A percentile compares a stretch with the other conserved stretches of the same genome.
These are phyloP conservation scores for Phoma sp. DNA, from an alignment of 2,329 filamentous ascomycete species.

Conservation along the genomic window DNA sequence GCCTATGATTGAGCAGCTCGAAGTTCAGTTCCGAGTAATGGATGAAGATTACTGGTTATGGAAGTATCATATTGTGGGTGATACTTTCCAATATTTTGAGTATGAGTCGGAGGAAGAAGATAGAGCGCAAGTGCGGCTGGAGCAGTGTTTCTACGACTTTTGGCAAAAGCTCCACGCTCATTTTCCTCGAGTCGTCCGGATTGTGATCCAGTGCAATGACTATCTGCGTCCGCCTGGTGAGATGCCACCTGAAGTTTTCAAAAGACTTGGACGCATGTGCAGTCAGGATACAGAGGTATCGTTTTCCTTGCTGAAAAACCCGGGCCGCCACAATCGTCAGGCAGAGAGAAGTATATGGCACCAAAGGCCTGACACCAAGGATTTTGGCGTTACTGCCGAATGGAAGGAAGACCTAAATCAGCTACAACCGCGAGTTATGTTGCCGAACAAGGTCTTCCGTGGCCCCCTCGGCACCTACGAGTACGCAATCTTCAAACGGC, in stretches of 20 bases:
- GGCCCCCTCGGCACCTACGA: conserved; percentile 2
- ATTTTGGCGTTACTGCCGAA: neutral
- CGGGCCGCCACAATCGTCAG: neutral
- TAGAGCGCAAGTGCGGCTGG: neutral
- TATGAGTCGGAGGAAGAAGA: too few species aligned
- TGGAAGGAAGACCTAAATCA: neutral
- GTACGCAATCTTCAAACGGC: neutral
- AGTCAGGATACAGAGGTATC: neutral
- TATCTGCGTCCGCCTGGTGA: neutral
- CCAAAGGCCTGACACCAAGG: neutral
- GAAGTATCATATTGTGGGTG: neutral
- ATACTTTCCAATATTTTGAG: neutral
- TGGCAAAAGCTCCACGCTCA: conserved; percentile 3
- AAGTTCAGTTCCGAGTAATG: conserved; percentile 1
- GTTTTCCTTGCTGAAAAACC: neutral
- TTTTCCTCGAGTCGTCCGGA: neutral
- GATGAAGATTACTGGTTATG: conserved; percentile 7
- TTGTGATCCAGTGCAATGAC: neutral
- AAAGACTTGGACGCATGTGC: neutral
- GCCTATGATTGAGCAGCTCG: neutral
- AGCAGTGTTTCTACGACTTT: conserved; percentile 1
- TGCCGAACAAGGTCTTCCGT: neutral
- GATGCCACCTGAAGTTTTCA: conserved; percentile 1
- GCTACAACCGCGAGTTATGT: neutral
- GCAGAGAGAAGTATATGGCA: conserved; percentile 11